Evolutionary conservation across 164 flowering plant species (phyloP), one percentile per base, ranked within the genome.

Genomic region (Macadamia integrifolia): DNA sequence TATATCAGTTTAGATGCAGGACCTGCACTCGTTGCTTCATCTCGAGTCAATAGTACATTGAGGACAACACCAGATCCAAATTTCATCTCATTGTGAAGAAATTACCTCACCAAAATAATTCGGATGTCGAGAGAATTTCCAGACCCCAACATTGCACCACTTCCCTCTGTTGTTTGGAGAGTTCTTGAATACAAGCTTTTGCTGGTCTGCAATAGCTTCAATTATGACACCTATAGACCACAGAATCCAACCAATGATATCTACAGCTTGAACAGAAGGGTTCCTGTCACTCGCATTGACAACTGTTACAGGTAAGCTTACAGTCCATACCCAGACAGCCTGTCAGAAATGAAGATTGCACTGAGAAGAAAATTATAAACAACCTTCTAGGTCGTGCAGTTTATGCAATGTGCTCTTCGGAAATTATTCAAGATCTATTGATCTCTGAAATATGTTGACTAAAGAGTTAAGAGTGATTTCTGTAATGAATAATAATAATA

Each of bases 241-340:
- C 82, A 93, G 82, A 68, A 90, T 76, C 98, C 97, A 91, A 43
- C 98, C 98, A 71, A 90, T 81, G 18, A 90, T 75, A 59, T 91
- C 97, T 63, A 1, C 74, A 74, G 86, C 83, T 58, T 77, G 78
- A 71, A 90, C n/a, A 72, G 89, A 77, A 68, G 95, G 88, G 71
- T 88, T 60, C 50, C 83, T 75, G 71, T 81, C 79, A 69, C 89
- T 91, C 31, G 97, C 90, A 76, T 91, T 93, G 46, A 88, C 96
- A 72, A 93, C 66, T 62, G 98, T 93, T 62, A 93, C 85, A 12
- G 98, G 98, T 71, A 93, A 81, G 79, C 93, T 90, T 76, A 93
- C 98, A 66, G 90, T 83, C 98, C 98, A 93, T 8, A 88, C 97
- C 98, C 98, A 93, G n/a, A 91, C 81, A 65, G 97, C 98, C 98